Evolutionary conservation across 306 rosid species (phyloP), one percentile per base, ranked within the genome.

Genomic region (Dicorynia guianensis): DNA sequence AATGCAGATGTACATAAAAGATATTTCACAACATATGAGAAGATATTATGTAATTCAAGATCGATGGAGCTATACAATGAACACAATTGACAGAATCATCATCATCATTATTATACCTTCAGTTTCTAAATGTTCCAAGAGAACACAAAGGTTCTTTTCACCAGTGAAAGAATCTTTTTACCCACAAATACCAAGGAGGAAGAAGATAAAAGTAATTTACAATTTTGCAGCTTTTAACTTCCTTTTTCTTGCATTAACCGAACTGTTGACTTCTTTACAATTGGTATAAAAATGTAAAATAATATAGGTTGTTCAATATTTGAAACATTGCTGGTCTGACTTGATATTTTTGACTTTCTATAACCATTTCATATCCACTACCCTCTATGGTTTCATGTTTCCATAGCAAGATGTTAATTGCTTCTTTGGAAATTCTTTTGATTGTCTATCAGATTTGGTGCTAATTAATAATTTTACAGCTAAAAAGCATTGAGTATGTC

Each of bases 291-390:
- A 14, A 57, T 1, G 30, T 25, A 25, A 25, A 25, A 25, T 25
- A 1, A 25, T 25, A 25, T 25, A 25, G 30, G 30, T 25, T 25
- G 48, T 25, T 34, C 11, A 49, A 25, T 50, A 42, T 14, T 55
- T 53, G 54, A 53, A 79, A 47, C 14, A 49, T 46, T 30, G 50
- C 59, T 67, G 39, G 18, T 36, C 38, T 40, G 34, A 13, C 4
- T 7, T 52, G 42, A 18, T 42, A 46, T 36, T 30, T 25, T 61
- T 12, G 52, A 60, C 18, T 66, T 72, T 72, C 12, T 20, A 46
- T 48, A 71, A 54, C 62, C 44, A 64, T 8, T n/a, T n/a, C n/a
- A 19, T 10, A 49, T 54, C 30, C 25, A 57, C 60, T 64, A 79
- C 40, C 50, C n/a, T 63, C 46, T 56, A 55, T 36, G 44, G 11